phyloP scores from a whole-genome alignment of 2,329 filamentous ascomycete genomes.

The Monilinia laxa region DNA sequence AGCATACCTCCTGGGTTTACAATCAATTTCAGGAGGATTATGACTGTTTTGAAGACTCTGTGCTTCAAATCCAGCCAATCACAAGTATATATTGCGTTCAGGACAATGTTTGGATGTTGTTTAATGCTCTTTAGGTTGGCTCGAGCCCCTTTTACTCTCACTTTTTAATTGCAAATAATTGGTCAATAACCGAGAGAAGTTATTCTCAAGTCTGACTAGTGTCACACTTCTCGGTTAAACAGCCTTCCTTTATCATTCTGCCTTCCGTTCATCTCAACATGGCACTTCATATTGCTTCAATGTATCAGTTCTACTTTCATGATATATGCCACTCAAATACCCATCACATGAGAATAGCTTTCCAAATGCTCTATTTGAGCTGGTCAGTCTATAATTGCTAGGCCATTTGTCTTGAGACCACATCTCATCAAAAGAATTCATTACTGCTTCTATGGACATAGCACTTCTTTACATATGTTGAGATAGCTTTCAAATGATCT shows the following conservation, averaged over 20 bases:
- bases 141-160: constrained; percentile 11
- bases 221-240: background rate
- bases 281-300: background rate
- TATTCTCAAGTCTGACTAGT: background rate
- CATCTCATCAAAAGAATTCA: background rate
- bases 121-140: background rate
- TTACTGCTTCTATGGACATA: background rate
- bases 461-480: background rate
- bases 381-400: background rate
- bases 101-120: constrained; percentile 7
- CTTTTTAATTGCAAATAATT: background rate
- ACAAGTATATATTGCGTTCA: background rate
- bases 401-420: background rate
- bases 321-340: background rate
- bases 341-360: background rate
- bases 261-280: background rate
- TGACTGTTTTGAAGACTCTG: background rate
- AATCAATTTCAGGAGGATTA: background rate
- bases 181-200: background rate
- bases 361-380: background rate
- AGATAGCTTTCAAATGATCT: background rate
- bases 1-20: background rate
- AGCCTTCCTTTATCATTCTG: constrained; percentile 6
- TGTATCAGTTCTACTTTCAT: constrained; percentile 3
- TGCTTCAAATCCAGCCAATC: background rate